phyloP scores from a whole-genome alignment of 306 rosid species.

The Vachellia collinsii region DNA sequence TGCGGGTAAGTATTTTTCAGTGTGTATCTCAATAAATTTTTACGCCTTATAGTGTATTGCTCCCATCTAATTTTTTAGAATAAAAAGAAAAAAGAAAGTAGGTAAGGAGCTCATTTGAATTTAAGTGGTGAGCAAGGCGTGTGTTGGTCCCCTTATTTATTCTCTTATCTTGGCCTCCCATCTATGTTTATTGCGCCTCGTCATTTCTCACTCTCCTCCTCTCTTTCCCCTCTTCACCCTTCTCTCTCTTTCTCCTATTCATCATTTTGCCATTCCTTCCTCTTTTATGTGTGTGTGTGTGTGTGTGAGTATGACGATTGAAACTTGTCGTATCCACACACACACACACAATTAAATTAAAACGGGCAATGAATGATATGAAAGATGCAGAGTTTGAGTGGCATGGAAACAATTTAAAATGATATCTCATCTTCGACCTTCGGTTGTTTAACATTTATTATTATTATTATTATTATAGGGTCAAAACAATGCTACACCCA shows the following conservation, averaged over 20 bases:
- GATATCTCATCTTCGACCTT: background rate
- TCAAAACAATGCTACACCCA: background rate
- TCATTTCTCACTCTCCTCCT: constrained; percentile 59
- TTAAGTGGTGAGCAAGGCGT: constrained; percentile 7
- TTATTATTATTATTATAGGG: background rate
- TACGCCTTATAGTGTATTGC: too few relatives aligned
- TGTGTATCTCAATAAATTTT: too few relatives aligned
- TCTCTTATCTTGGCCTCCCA: constrained; percentile 13
- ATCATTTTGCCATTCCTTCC: background rate
- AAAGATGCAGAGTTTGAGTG: background rate
- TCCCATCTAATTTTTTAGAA: background rate
- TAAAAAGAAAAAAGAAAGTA: background rate
- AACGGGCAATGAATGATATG: background rate
- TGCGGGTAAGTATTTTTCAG: background rate
- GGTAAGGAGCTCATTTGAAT: background rate
- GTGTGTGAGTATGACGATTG: too few relatives aligned
- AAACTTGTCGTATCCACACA: too few relatives aligned
- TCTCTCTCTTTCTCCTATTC: background rate
- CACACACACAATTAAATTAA: too few relatives aligned
- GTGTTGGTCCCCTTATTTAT: background rate
- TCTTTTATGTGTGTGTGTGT: too few relatives aligned
- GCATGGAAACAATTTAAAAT: background rate
- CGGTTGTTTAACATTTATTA: background rate
- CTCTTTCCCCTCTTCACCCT: constrained; percentile 3
- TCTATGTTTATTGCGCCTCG: constrained; percentile 55